Evolutionary conservation across 176 grass and related monocot species (phyloP).

Genomic region (Oropetium thomaeum): DNA sequence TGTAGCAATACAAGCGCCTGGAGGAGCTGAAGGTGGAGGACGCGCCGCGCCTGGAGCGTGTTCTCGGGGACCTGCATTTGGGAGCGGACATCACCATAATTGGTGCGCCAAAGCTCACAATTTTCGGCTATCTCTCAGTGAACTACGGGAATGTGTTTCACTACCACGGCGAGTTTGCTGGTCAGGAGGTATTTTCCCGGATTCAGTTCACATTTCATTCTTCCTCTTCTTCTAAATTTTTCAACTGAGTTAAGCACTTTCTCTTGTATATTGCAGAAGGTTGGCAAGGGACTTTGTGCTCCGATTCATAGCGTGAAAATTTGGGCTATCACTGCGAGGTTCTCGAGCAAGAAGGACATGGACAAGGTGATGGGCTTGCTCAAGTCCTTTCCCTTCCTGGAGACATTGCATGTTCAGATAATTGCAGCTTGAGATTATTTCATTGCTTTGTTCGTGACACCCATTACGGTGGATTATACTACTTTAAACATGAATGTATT

Average conservation of each 20-base stretch:
- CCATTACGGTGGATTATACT: too few species aligned
- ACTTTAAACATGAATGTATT: too few species aligned
- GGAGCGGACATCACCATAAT: conserved; percentile 12
- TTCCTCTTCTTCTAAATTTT: neutral
- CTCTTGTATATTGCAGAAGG: conserved; percentile 1
- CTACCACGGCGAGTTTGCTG: neutral
- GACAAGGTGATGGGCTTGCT: conserved; percentile 17
- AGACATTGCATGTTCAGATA: conserved; percentile 35
- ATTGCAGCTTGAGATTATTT: conserved; percentile 12
- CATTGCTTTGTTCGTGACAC: neutral
- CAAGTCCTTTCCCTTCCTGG: conserved; percentile 24
- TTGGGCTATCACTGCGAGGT: conserved; percentile 14
- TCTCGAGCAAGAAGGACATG: conserved; percentile 25
- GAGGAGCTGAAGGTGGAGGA: conserved; percentile 38
- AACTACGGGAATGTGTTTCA: neutral
- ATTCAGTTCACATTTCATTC: neutral
- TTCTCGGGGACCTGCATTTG: conserved; percentile 29
- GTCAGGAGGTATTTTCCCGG: neutral
- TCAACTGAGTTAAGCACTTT: neutral
- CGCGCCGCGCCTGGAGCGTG: conserved; percentile 24
- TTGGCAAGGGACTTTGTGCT: conserved; percentile 8
- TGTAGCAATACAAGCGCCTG: conserved; percentile 36
- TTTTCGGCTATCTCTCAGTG: conserved; percentile 32
- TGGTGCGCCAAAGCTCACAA: conserved; percentile 27
- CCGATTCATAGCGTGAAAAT: conserved; percentile 23